Conservation (phyloP, 2,329 filamentous ascomycete species). For the Leptographium lundbergii region DNA sequence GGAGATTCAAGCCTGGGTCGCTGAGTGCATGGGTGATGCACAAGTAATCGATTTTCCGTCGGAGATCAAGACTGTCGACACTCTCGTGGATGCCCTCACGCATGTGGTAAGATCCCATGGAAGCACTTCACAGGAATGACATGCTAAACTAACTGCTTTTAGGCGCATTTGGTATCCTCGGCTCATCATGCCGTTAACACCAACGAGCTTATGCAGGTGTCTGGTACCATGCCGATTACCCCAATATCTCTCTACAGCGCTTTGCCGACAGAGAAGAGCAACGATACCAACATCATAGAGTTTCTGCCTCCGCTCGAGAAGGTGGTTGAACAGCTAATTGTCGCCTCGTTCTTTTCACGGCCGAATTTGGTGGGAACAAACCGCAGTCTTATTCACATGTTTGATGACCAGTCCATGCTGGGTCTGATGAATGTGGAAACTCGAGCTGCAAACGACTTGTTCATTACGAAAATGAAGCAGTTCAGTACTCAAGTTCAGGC, state of each 20-base stretch:
- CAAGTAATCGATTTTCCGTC: conserved; percentile 28
- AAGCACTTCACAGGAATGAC: too few species aligned
- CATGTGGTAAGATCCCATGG: conserved; percentile 15
- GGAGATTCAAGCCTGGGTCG: conserved; percentile 31
- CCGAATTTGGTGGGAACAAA: conserved; percentile 23
- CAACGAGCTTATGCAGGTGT: conserved; percentile 23
- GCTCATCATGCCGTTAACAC: conserved; percentile 31
- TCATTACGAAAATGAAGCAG: conserved; percentile 22
- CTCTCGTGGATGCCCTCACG: conserved; percentile 28
- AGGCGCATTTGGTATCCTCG: conserved; percentile 23
- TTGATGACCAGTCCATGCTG: conserved; percentile 23
- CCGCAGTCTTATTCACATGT: conserved; percentile 27
- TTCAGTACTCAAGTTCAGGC: conserved; percentile 24
- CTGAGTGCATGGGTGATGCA: conserved; percentile 25
- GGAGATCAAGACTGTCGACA: conserved; percentile 11
- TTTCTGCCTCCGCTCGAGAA: conserved; percentile 21
- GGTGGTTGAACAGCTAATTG: conserved; percentile 23
- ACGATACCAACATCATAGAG: conserved; percentile 18
- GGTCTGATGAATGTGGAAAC: conserved; percentile 19
- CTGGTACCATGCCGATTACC: conserved; percentile 27
- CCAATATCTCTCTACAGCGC: conserved; percentile 26
- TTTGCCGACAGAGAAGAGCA: conserved; percentile 26
- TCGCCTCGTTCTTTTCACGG: conserved; percentile 27
- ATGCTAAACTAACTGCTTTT: neutral
- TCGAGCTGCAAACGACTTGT: conserved; percentile 20